A percentile compares a stretch with the other conserved stretches of the same genome.
These are phyloP conservation scores for Rhizopus arrhizus DNA, from an alignment of 371 early-diverging fungal genomes.

Conservation along the genomic window DNA sequence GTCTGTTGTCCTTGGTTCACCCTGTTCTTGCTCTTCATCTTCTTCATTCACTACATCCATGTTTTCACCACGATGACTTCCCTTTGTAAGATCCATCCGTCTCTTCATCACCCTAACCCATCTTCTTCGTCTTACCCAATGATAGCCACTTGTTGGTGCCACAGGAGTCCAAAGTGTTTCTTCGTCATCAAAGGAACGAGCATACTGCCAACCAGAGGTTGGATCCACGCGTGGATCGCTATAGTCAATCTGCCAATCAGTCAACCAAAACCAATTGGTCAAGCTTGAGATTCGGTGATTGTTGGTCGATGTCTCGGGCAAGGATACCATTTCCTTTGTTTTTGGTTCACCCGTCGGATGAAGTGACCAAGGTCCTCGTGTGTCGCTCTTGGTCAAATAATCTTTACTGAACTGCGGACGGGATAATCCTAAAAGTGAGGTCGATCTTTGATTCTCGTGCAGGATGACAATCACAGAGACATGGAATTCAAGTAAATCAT, in stretches of 20 bases:
- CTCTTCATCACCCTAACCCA: conserved; percentile 83
- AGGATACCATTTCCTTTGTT: conserved; percentile 53
- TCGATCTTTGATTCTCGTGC: conserved; percentile 72
- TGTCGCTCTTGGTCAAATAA: conserved; percentile 54
- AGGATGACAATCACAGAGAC: conserved; percentile 64
- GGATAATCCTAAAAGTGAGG: conserved; percentile 51
- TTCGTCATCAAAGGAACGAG: conserved; percentile 55
- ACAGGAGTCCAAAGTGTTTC: conserved; percentile 60
- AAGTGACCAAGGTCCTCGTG: conserved; percentile 64
- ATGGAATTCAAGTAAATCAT: conserved; percentile 62
- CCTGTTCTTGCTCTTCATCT: conserved; percentile 15
- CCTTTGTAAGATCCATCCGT: conserved; percentile 56
- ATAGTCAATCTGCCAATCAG: conserved; percentile 79
- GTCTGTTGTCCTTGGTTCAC: conserved; percentile 9
- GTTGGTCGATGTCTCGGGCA: conserved; percentile 40
- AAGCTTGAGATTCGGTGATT: conserved; percentile 26
- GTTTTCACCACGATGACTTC: conserved; percentile 23
- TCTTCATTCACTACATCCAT: conserved; percentile 12
- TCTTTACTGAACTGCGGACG: conserved; percentile 55
- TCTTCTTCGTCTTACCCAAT: conserved; percentile 73
- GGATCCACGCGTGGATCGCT: conserved; percentile 65
- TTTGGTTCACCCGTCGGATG: conserved; percentile 56
- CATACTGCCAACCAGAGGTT: conserved; percentile 74
- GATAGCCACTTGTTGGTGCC: conserved; percentile 56
- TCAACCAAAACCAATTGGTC: conserved; percentile 79